Conservation (phyloP, 2,329 filamentous ascomycete species). For the Aspergillus sp. region DNA sequence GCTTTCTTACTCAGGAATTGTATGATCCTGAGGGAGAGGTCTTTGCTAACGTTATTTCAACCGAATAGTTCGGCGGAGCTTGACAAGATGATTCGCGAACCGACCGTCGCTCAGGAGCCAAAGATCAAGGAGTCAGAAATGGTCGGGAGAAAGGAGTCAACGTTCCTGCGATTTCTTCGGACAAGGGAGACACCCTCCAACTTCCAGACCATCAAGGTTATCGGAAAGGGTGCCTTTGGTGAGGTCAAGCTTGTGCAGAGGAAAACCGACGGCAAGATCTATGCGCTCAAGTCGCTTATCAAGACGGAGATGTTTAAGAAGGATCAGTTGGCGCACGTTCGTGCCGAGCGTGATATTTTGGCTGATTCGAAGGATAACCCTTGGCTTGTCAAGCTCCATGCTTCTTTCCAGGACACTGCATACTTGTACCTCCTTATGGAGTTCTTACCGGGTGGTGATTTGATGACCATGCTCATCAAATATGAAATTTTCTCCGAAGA, state of each 20-base stretch:
- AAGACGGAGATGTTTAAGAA: conserved; percentile 99
- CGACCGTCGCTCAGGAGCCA: conserved; percentile 69
- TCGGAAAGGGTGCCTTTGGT: conserved; percentile 97
- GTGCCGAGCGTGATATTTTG: conserved; percentile 94
- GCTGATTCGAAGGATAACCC: conserved; percentile 96
- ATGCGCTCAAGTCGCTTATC: conserved; percentile 96
- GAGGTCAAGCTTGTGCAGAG: conserved; percentile 97
- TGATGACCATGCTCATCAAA: conserved; percentile 99
- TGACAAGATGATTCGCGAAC: conserved; percentile 79
- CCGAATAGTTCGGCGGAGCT: conserved; percentile 78
- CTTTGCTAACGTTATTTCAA: background rate
- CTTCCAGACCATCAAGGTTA: conserved; percentile 95
- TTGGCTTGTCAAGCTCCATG: conserved; percentile 98
- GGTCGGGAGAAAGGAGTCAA: conserved; percentile 82
- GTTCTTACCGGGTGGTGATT: conserved; percentile 93
- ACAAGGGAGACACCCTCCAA: conserved; percentile 93
- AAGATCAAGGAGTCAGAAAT: conserved; percentile 84
- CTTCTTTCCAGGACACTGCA: conserved; percentile 93
- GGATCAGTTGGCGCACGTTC: conserved; percentile 95
- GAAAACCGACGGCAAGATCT: conserved; percentile 94
- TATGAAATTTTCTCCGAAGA: conserved; percentile 99
- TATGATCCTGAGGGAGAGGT: too few relatives aligned
- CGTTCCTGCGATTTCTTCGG: conserved; percentile 89
- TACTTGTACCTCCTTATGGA: conserved; percentile 99
- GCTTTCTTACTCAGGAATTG: conserved; percentile 23